phyloP scores from a whole-genome alignment of 176 grass and related monocot species.

The Juncus inflexus region DNA sequence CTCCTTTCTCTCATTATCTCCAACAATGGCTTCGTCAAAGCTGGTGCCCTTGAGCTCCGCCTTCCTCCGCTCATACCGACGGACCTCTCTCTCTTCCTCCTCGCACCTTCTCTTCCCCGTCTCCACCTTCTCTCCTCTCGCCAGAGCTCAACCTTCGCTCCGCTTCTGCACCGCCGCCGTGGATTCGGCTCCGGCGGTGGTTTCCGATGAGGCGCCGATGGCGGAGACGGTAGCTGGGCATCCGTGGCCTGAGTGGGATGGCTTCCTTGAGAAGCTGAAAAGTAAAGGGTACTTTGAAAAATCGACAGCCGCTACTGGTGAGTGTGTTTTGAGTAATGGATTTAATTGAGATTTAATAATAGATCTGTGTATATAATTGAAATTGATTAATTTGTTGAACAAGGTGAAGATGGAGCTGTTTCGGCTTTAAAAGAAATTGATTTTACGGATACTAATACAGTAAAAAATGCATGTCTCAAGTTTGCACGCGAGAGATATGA shows the following conservation, averaged over 20 bases:
- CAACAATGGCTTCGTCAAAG: conserved; percentile 53
- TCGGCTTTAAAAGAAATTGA: not conserved
- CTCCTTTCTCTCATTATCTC: conserved; percentile 4
- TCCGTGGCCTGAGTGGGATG: conserved; percentile 85
- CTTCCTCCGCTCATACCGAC: conserved; percentile 33
- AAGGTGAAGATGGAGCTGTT: conserved; percentile 7
- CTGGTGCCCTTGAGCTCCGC: conserved; percentile 33
- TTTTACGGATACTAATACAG: conserved; percentile 32
- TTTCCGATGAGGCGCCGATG: conserved; percentile 12
- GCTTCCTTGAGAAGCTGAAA: conserved; percentile 67
- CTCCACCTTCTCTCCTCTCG: conserved; percentile 19
- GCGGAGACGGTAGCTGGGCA: conserved; percentile 15
- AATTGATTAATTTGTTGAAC: conserved; percentile 11
- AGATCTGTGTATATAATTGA: not conserved
- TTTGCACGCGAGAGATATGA: conserved; percentile 80
- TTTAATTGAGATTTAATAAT: not conserved
- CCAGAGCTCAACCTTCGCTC: conserved; percentile 27
- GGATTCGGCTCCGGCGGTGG: not conserved
- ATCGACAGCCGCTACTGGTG: not conserved
- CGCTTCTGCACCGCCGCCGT: conserved; percentile 47
- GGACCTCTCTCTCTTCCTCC: conserved; percentile 28
- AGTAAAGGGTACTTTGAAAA: conserved; percentile 69
- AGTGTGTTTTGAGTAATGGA: conserved; percentile 7
- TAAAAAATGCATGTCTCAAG: conserved; percentile 93
- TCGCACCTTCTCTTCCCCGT: conserved; percentile 12